Evolutionary conservation across 2,329 filamentous ascomycete genomes (phyloP).

Genomic region (Arthrobotrys megalospora): DNA sequence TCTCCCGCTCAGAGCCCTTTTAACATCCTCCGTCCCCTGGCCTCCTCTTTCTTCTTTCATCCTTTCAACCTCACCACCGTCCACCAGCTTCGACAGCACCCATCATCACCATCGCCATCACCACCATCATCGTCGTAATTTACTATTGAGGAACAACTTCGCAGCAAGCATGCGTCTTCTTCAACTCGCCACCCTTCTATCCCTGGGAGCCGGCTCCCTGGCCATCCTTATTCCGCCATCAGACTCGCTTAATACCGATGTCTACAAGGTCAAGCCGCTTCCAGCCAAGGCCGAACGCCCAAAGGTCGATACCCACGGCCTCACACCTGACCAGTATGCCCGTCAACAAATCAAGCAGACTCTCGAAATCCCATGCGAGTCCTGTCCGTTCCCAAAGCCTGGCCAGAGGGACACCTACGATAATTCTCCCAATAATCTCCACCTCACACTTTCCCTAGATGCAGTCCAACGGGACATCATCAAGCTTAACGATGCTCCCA

Average conservation of each 20-base stretch:
- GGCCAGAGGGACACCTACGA: constrained; percentile 35
- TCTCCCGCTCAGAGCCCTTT: constrained; percentile 25
- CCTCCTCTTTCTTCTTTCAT: constrained; percentile 10
- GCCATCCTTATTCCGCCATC: constrained; percentile 53
- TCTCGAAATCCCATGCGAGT: constrained; percentile 44
- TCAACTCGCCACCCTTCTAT: constrained; percentile 50
- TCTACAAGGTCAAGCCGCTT: constrained; percentile 42
- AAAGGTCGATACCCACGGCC: constrained; percentile 52
- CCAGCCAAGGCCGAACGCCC: constrained; percentile 15
- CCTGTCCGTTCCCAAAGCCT: constrained; percentile 49
- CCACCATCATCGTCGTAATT: background rate
- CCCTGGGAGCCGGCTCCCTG: constrained; percentile 60
- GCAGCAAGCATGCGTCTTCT: constrained; percentile 48
- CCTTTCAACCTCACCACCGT: constrained; percentile 16
- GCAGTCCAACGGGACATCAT: constrained; percentile 41
- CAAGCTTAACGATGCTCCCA: constrained; percentile 42
- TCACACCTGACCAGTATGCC: constrained; percentile 49
- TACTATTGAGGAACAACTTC: background rate
- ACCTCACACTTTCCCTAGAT: constrained; percentile 45
- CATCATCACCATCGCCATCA: constrained; percentile 14
- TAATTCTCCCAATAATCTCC: constrained; percentile 44
- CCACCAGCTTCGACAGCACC: constrained; percentile 9
- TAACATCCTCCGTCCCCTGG: constrained; percentile 20
- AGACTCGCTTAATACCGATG: constrained; percentile 40
- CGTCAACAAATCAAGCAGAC: constrained; percentile 42